Conservation (phyloP, 352 stramenopile species). For the Globisporangium okanoganense region DNA sequence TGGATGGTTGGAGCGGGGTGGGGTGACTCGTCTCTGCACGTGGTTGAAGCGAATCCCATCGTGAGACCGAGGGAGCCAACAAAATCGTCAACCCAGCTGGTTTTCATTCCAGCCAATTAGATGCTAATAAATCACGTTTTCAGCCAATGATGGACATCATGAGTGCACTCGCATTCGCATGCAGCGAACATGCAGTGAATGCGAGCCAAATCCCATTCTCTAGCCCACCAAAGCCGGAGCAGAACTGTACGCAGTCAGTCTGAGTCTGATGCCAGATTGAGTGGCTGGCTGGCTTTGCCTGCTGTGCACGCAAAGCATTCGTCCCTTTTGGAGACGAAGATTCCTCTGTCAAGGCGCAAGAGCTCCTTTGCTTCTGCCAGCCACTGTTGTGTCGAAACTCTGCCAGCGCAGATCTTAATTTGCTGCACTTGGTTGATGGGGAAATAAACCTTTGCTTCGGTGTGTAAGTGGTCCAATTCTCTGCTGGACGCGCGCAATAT, state of each 20-base stretch:
- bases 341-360: too few relatives aligned
- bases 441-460: too few relatives aligned
- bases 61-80: slow-evolving; percentile 7
- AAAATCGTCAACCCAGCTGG: slow-evolving; percentile 2
- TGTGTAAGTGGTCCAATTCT: too few relatives aligned
- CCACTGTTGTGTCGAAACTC: too few relatives aligned
- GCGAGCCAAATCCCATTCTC: slow-evolving; percentile 13
- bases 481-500: too few relatives aligned
- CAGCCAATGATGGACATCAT: not conserved
- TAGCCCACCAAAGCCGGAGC: slow-evolving; percentile 14
- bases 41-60: slow-evolving; percentile 33
- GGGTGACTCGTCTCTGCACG: slow-evolving; percentile 16
- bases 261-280: not conserved
- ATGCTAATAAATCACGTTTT: not conserved
- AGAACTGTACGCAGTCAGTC: slow-evolving; percentile 16
- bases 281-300: not conserved
- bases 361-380: too few relatives aligned
- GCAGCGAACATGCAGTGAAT: slow-evolving; percentile 18
- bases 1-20: slow-evolving; percentile 2
- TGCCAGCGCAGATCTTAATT: too few relatives aligned
- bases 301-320: not conserved
- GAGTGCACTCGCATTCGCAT: not conserved
- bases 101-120: not conserved
- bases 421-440: not conserved
- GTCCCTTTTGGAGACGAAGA: not conserved